phyloP scores from a whole-genome alignment of 192 early-diverging fungal species.

The Rhizophagus clarus region DNA sequence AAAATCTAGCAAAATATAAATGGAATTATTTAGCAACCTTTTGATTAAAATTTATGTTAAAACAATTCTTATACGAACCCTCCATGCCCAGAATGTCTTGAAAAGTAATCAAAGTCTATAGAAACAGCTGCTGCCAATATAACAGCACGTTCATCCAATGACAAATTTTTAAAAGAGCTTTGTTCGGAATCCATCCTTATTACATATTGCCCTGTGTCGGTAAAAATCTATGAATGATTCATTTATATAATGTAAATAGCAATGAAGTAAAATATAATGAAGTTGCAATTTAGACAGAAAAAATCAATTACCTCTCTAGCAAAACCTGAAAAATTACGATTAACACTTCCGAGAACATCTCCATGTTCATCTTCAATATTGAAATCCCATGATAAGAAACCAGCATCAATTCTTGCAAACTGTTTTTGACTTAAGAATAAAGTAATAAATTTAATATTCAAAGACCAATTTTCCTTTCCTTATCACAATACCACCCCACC shows the following conservation, averaged over 20 bases:
- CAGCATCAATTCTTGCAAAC: slow-evolving; percentile 72
- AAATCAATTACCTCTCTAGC: slow-evolving; percentile 57
- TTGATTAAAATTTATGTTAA: no score
- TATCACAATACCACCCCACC: no score
- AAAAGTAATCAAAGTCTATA: slow-evolving; percentile 91
- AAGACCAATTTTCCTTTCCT: no score
- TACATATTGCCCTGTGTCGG: slow-evolving; percentile 83
- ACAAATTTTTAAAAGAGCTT: slow-evolving; percentile 44
- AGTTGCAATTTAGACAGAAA: background rate
- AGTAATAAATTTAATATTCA: background rate
- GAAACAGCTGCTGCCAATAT: slow-evolving; percentile 80
- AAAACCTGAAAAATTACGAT: slow-evolving; percentile 82
- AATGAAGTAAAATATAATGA: no score
- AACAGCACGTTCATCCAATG: slow-evolving; percentile 80
- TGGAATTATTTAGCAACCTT: no score
- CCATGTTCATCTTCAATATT: slow-evolving; percentile 59
- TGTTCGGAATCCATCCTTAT: slow-evolving; percentile 66
- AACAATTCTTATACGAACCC: background rate
- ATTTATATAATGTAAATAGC: no score
- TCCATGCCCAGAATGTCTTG: slow-evolving; percentile 63
- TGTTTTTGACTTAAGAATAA: slow-evolving; percentile 38
- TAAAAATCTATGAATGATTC: slow-evolving; percentile 64
- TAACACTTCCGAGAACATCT: slow-evolving; percentile 60
- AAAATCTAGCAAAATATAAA: no score
- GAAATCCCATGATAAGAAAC: slow-evolving; percentile 83